phyloP scores from a whole-genome alignment of 805 yeast genomes.

The Maudiozyma barnettii region DNA sequence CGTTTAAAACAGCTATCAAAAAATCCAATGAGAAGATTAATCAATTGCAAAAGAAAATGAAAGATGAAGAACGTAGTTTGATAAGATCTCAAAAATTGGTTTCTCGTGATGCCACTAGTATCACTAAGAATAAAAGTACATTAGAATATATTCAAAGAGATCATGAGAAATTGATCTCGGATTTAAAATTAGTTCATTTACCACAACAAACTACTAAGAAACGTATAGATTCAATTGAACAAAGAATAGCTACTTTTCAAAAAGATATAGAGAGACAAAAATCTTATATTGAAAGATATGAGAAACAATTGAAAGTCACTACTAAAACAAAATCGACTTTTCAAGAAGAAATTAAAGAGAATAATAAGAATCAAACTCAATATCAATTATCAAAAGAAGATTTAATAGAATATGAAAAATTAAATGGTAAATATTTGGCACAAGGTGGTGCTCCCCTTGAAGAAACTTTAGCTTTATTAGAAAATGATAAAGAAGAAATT shows the following conservation, averaged over 20 bases:
- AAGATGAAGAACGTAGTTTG: constrained; percentile 31
- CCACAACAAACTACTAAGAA: constrained; percentile 40
- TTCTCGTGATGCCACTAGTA: constrained; percentile 37
- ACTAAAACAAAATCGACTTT: constrained; percentile 33
- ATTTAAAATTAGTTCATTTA: constrained; percentile 53
- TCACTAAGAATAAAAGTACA: constrained; percentile 33
- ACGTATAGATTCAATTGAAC: constrained; percentile 38
- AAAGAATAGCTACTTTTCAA: constrained; percentile 40
- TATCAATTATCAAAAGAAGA: constrained; percentile 41
- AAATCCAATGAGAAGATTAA: constrained; percentile 22
- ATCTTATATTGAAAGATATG: constrained; percentile 32
- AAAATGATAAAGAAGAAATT: constrained; percentile 38
- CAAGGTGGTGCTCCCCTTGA: constrained; percentile 50
- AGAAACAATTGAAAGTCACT: constrained; percentile 40
- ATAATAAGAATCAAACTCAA: constrained; percentile 22
- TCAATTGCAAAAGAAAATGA: constrained; percentile 29
- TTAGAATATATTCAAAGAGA: constrained; percentile 28
- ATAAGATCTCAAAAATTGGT: constrained; percentile 34
- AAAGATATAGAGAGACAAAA: constrained; percentile 47
- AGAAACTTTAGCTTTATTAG: constrained; percentile 36
- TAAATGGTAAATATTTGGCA: constrained; percentile 49
- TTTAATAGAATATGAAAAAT: constrained; percentile 44
- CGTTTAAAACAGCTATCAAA: constrained; percentile 17
- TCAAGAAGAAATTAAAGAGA: constrained; percentile 23
- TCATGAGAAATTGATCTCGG: constrained; percentile 37